Percentiles rank a stretch among this genome's conserved stretches.
phyloP scores from a whole-genome alignment of 495 filamentous ascomycete species.

The Penicillium alfredii region DNA sequence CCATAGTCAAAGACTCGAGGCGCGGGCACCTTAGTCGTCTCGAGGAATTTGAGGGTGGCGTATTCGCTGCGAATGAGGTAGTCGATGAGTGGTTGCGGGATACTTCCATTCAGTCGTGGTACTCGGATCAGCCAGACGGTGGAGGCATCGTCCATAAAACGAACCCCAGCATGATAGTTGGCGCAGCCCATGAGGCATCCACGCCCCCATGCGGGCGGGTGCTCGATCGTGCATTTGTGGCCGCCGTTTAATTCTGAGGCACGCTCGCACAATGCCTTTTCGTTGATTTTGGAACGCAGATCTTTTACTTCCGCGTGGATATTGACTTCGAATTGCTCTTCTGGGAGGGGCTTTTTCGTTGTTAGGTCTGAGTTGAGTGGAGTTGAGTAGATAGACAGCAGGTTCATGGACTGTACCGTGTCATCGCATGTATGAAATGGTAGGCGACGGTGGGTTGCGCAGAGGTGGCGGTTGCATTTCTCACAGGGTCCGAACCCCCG shows the following conservation, averaged over 20 bases:
- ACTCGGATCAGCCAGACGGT: constrained; percentile 14
- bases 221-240: constrained; percentile 6
- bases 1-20: constrained; percentile 11
- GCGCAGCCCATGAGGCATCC: constrained; percentile 19
- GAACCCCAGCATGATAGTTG: constrained; percentile 17
- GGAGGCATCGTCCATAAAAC: constrained; percentile 7
- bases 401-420: constrained; percentile 2
- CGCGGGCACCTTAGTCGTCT: constrained; percentile 15
- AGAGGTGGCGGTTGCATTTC: constrained; percentile 3
- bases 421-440: constrained; percentile 10
- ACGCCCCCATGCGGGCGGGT: constrained; percentile 6
- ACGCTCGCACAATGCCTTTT: constrained; percentile 5
- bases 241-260: constrained; percentile 9
- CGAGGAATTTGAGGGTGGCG: constrained; percentile 27
- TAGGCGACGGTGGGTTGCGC: constrained; percentile 2
- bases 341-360: constrained; percentile 1
- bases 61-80: constrained; percentile 24
- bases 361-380: background rate
- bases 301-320: constrained; percentile 8
- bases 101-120: constrained; percentile 6
- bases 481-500: constrained; percentile 5
- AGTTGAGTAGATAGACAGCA: no score
- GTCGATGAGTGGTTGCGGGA: constrained; percentile 16
- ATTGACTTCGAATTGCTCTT: constrained; percentile 8
- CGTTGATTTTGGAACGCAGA: constrained; percentile 7